Evolutionary conservation across 2,329 filamentous ascomycete genomes (phyloP).

Genomic region (Hymenoscyphus fructigenus): DNA sequence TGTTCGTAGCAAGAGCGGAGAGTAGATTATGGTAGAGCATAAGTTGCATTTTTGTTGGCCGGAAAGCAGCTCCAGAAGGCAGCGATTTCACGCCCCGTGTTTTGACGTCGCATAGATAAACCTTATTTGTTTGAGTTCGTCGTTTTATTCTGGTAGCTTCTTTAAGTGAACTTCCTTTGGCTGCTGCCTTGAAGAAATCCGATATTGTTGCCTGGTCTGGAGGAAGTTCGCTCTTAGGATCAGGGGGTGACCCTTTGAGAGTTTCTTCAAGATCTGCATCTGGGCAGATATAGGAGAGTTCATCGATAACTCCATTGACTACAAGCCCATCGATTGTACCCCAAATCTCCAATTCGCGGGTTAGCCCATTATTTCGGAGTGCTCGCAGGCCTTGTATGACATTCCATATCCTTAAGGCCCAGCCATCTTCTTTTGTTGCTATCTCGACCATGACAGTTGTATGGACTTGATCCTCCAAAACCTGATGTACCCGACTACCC

Average conservation of each 20-base stretch:
- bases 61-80: conserved; percentile 61
- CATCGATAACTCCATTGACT: conserved; percentile 87
- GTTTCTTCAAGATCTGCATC: conserved; percentile 63
- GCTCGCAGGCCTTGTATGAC: conserved; percentile 80
- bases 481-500: conserved; percentile 77
- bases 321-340: conserved; percentile 78
- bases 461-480: conserved; percentile 83
- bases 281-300: conserved; percentile 75
- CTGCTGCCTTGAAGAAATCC: conserved; percentile 32
- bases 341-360: conserved; percentile 81
- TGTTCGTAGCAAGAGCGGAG: conserved; percentile 69
- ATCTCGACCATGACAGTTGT: conserved; percentile 71
- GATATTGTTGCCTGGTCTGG: conserved; percentile 31
- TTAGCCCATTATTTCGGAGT: conserved; percentile 67
- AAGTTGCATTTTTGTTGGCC: conserved; percentile 80
- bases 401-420: conserved; percentile 87
- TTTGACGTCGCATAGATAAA: conserved; percentile 90
- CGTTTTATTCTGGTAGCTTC: conserved; percentile 20
- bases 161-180: conserved; percentile 19
- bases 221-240: conserved; percentile 38
- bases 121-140: conserved; percentile 31
- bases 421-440: conserved; percentile 73
- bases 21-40: conserved; percentile 88
- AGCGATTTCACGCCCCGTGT: conserved; percentile 67
- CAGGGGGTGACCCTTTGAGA: conserved; percentile 14